Percentiles rank a stretch among this genome's conserved stretches.
Conservation (phyloP, 2,329 filamentous ascomycete species). For the Plectosphaerella sp. region DNA sequence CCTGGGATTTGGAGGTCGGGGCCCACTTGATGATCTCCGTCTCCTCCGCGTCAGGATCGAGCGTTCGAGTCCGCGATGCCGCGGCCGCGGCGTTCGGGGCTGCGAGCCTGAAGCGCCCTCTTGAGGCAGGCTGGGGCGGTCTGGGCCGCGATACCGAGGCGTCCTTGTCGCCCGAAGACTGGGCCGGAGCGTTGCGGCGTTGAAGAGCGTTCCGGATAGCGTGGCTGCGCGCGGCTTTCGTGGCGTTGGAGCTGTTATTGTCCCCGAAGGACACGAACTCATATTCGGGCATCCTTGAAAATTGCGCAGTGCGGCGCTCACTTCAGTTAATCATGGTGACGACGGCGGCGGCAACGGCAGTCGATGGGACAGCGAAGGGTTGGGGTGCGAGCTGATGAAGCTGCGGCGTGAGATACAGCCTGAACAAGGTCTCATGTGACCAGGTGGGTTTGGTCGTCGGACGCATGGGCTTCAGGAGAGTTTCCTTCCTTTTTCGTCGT, state of each 20-base stretch:
- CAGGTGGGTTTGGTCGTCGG: no score
- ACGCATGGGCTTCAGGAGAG: no score
- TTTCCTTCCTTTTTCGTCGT: no score
- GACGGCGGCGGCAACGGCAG: no score
- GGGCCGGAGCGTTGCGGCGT: constrained; percentile 1
- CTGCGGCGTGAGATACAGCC: no score
- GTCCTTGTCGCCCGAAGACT: no score
- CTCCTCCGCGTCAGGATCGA: background rate
- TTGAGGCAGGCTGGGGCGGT: constrained; percentile 1
- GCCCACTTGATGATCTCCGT: background rate
- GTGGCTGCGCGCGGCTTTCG: constrained; percentile 9
- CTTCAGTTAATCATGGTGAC: no score
- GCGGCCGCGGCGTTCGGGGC: background rate
- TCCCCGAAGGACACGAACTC: constrained; percentile 9
- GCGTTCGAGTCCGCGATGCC: background rate
- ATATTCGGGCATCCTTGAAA: constrained; percentile 4
- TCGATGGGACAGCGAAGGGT: background rate
- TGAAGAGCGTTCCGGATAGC: constrained; percentile 12
- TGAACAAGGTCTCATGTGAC: no score
- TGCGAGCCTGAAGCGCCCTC: constrained; percentile 10
- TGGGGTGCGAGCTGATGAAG: no score
- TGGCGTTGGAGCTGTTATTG: constrained; percentile 4
- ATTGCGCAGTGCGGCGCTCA: no score
- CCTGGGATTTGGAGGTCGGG: background rate
- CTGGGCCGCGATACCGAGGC: no score